A percentile compares a stretch with the other conserved stretches of the same genome.
These are phyloP conservation scores for Durio zibethinus DNA, from an alignment of 345 rosid species.

Conservation along the genomic window DNA sequence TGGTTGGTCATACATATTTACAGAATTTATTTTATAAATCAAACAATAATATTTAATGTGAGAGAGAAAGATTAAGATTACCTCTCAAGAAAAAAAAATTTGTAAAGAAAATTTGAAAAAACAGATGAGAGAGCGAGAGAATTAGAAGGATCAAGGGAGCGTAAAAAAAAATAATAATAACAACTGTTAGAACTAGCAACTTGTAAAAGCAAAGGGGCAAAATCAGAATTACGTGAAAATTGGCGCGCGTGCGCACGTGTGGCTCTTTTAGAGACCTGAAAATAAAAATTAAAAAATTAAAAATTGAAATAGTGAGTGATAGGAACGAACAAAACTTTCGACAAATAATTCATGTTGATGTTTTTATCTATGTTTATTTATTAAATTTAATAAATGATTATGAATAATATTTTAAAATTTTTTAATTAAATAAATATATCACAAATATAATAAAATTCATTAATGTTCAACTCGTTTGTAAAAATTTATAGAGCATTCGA, in stretches of 20 bases:
- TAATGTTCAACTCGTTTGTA: too few relatives aligned
- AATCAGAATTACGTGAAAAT: neutral
- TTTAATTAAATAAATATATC: too few relatives aligned
- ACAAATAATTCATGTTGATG: too few relatives aligned
- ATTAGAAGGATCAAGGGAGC: neutral
- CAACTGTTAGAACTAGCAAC: neutral
- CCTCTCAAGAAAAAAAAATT: neutral
- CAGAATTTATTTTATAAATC: neutral
- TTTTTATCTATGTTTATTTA: too few relatives aligned
- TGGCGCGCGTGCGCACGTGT: neutral
- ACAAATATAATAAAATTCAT: too few relatives aligned
- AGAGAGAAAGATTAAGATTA: neutral
- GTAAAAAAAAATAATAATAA: too few relatives aligned
- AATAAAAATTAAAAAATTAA: too few relatives aligned
- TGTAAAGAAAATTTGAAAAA: neutral
- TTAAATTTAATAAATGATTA: too few relatives aligned
- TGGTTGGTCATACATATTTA: neutral
- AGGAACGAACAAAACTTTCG: too few relatives aligned
- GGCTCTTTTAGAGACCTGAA: neutral
- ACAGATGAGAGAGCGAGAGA: neutral
- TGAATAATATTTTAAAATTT: too few relatives aligned
- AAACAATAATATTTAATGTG: neutral
- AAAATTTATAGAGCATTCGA: too few relatives aligned
- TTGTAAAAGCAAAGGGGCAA: neutral
- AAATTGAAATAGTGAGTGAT: too few relatives aligned